Percentiles rank a stretch among this genome's conserved stretches.
phyloP scores from a whole-genome alignment of 805 yeast genomes.

The Saccharomycodes ludwigii region DNA sequence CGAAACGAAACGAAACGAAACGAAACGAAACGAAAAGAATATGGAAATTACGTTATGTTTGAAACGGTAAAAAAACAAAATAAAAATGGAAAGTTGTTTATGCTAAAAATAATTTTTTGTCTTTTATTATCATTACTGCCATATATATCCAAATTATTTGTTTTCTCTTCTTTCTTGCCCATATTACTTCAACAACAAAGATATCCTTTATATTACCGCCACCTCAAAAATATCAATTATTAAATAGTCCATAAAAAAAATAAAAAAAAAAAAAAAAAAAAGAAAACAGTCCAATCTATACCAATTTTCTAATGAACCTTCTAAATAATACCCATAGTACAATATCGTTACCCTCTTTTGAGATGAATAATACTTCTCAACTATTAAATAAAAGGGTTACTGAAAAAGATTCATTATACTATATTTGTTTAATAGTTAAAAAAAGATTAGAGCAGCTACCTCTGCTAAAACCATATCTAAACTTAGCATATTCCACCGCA shows the following conservation, averaged over 20 bases:
- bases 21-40: too few relatives aligned
- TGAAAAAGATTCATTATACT: slow-evolving; percentile 56
- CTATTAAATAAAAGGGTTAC: slow-evolving; percentile 54
- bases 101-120: too few relatives aligned
- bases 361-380: slow-evolving; percentile 1
- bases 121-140: too few relatives aligned
- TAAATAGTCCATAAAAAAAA: background rate
- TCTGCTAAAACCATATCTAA: slow-evolving; percentile 56
- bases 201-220: too few relatives aligned
- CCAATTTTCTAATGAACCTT: background rate
- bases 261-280: background rate
- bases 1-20: too few relatives aligned
- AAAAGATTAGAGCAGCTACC: slow-evolving; percentile 44
- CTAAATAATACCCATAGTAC: background rate
- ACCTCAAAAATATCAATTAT: too few relatives aligned
- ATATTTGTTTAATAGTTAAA: slow-evolving; percentile 47
- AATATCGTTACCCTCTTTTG: background rate
- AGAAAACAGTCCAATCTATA: background rate
- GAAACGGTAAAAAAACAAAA: too few relatives aligned
- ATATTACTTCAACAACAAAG: too few relatives aligned
- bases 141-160: too few relatives aligned
- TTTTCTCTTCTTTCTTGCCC: too few relatives aligned
- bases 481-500: slow-evolving; percentile 51
- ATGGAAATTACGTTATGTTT: too few relatives aligned
- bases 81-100: too few relatives aligned